A percentile compares a stretch with the other conserved stretches of the same genome.
Conservation (phyloP, 2,329 filamentous ascomycete species). For the Proliferodiscus dingleyae region DNA sequence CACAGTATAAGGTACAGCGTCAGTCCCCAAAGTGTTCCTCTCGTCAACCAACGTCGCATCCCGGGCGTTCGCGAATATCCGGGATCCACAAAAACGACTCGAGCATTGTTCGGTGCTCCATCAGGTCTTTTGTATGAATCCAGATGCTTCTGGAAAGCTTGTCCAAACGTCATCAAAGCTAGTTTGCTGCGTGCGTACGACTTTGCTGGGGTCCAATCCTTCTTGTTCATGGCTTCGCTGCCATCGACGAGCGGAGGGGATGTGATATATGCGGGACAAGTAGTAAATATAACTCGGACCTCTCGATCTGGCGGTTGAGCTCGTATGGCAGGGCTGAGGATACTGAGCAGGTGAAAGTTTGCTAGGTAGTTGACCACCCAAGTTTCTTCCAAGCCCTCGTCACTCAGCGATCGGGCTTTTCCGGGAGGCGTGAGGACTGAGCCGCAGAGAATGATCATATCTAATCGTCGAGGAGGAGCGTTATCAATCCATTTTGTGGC, state of each 20-base stretch:
- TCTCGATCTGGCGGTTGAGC: slow-evolving; percentile 92
- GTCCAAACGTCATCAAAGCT: slow-evolving; percentile 82
- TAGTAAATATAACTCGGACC: slow-evolving; percentile 80
- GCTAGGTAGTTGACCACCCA: slow-evolving; percentile 95
- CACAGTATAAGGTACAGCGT: slow-evolving; percentile 72
- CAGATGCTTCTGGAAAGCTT: slow-evolving; percentile 89
- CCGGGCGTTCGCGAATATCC: slow-evolving; percentile 81
- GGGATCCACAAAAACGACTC: slow-evolving; percentile 83
- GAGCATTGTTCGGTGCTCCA: slow-evolving; percentile 71
- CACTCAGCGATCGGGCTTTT: slow-evolving; percentile 53
- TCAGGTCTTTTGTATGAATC: slow-evolving; percentile 81
- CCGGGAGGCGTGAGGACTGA: slow-evolving; percentile 70
- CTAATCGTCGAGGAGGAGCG: slow-evolving; percentile 77
- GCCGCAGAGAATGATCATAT: slow-evolving; percentile 87
- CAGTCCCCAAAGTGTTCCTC: slow-evolving; percentile 78
- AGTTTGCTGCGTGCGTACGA: slow-evolving; percentile 66
- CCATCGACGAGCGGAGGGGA: slow-evolving; percentile 60
- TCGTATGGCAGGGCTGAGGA: slow-evolving; percentile 82
- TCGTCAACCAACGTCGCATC: slow-evolving; percentile 78
- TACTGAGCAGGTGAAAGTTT: slow-evolving; percentile 91
- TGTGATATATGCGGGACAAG: slow-evolving; percentile 82
- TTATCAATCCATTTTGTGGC: slow-evolving; percentile 99
- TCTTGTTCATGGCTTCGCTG: slow-evolving; percentile 38
- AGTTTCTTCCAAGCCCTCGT: slow-evolving; percentile 78
- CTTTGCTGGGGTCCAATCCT: slow-evolving; percentile 49